Conservation (phyloP, 495 filamentous ascomycete species). For the Neohortaea acidophila region DNA sequence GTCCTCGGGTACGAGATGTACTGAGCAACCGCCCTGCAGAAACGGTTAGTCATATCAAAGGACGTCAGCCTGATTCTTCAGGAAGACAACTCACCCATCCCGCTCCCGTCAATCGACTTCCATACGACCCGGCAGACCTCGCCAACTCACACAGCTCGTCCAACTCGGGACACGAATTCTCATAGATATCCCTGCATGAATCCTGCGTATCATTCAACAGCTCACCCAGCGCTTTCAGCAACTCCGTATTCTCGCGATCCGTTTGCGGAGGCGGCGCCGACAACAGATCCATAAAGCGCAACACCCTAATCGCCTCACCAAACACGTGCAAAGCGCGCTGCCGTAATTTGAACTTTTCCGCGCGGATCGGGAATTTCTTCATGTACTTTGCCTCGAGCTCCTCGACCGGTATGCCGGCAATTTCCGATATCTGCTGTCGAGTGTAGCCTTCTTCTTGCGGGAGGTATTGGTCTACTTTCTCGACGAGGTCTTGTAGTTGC, state of each 20-base stretch:
- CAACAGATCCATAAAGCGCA: slow-evolving; percentile 64
- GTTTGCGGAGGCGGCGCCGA: slow-evolving; percentile 26
- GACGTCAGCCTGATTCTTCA: neutral
- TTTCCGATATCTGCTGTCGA: slow-evolving; percentile 63
- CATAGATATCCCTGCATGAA: slow-evolving; percentile 69
- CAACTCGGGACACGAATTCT: slow-evolving; percentile 80
- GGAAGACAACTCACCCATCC: slow-evolving; percentile 44
- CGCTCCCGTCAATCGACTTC: slow-evolving; percentile 78
- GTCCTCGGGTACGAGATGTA: slow-evolving; percentile 77
- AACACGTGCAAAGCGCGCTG: slow-evolving; percentile 84
- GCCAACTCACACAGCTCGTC: slow-evolving; percentile 77
- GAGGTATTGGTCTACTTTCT: slow-evolving; percentile 46
- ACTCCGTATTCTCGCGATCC: slow-evolving; percentile 37
- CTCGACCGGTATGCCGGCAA: slow-evolving; percentile 50
- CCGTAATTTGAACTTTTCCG: slow-evolving; percentile 73
- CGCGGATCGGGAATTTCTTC: slow-evolving; percentile 71
- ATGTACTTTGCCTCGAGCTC: slow-evolving; percentile 63
- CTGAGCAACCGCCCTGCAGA: slow-evolving; percentile 61
- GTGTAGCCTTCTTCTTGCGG: slow-evolving; percentile 71
- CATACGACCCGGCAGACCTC: slow-evolving; percentile 59
- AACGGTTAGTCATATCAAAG: neutral
- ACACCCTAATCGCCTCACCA: slow-evolving; percentile 71
- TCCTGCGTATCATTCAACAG: slow-evolving; percentile 80
- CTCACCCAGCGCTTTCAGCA: slow-evolving; percentile 58
- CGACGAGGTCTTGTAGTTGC: slow-evolving; percentile 55